Base-by-base conservation (phyloP, 768 basidiomycete genomes). In the Auricularia sp. region DNA sequence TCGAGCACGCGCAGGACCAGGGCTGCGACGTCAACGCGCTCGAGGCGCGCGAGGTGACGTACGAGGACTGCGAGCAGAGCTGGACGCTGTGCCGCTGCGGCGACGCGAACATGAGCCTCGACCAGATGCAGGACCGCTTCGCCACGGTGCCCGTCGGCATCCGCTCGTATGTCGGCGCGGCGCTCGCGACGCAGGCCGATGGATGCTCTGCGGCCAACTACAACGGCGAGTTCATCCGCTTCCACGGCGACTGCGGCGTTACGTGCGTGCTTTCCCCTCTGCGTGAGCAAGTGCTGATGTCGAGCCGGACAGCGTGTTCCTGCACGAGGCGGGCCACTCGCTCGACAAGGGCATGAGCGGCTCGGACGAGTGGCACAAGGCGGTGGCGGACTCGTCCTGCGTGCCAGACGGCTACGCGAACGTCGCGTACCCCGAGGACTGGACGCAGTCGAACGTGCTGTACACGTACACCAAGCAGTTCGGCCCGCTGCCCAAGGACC, bases 11-110 rank as follows among this genome's bases (percentile, higher is more conserved):
- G 7, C 5, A 29, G 24, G 56, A 35, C 56, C 29, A 59, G 54
- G 54, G 18, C 56, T 59, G 56, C 56, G 56, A 59, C 56, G 21
- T 59, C 11, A 35, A 18, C 29, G 16, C 24, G 29, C 5, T 59
- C 56, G 56, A 59, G 56, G 56, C 56, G 13, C 56, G 56, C 56
- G 56, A 59, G 34, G 56, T 59, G 16, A 8, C 11, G 24, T 59
- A 59, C 56, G 56, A 59, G 11, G 56, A 59, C 56, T 59, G 56
- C 56, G 56, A 34, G 6, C 56, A 59, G 56, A 8, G 21, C 7
- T 59, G 56, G 56, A 59, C 56, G 29, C 56, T 59, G 16, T 59
- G 56, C 56, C 56, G 56, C 56, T 59, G 56, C 56, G 7, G 7
- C 21, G 56, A 59, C 56, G 56, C 56, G 14, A 59, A 59, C 56